phyloP scores from a whole-genome alignment of 352 stramenopile genomes.

The Globisporangium viniferum region DNA sequence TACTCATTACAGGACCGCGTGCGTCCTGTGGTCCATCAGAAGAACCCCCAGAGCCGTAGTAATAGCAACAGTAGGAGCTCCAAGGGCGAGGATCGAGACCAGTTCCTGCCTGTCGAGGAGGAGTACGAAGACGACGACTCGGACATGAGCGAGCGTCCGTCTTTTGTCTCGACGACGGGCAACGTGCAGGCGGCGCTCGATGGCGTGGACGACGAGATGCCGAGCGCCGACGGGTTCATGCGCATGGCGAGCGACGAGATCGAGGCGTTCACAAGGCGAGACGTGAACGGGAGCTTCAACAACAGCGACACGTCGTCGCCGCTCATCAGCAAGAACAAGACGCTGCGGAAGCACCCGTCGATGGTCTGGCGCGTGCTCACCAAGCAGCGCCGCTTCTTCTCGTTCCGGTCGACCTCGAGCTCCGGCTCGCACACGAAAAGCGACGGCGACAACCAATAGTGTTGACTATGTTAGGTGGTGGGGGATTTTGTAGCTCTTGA shows the following conservation, averaged over 20 bases:
- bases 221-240: constrained; percentile 78
- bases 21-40: background rate
- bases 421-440: constrained; percentile 16
- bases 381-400: constrained; percentile 58
- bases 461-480: background rate
- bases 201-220: constrained; percentile 24
- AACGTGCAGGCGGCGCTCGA: constrained; percentile 13
- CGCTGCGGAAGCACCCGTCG: background rate
- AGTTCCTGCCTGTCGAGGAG: background rate
- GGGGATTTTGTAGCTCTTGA: background rate
- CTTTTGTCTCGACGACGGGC: constrained; percentile 73
- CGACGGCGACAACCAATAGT: constrained; percentile 5
- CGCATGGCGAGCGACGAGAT: constrained; percentile 63
- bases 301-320: constrained; percentile 3
- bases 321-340: background rate
- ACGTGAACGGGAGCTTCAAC: background rate
- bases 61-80: constrained; percentile 6
- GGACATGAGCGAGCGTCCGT: constrained; percentile 41
- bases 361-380: constrained; percentile 51
- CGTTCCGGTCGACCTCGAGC: constrained; percentile 31
- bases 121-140: constrained; percentile 18
- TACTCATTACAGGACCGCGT: constrained; percentile 13
- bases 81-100: constrained; percentile 13
- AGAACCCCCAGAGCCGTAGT: background rate
- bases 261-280: constrained; percentile 19